Conservation (phyloP, 768 basidiomycete genomes). For the Trametes cubensis region DNA sequence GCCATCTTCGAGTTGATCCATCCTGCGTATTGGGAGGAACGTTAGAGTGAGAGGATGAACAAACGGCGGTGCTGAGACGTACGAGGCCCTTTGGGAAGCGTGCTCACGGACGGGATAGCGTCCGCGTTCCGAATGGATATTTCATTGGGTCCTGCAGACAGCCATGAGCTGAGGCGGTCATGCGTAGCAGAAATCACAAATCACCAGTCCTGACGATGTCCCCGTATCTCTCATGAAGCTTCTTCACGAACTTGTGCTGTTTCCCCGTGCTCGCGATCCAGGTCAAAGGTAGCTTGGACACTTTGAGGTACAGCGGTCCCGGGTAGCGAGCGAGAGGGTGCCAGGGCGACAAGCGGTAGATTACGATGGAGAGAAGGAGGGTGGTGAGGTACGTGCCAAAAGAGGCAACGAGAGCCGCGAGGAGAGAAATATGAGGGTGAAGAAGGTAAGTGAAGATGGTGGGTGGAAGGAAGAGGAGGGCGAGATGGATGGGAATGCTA, state of each 20-base stretch:
- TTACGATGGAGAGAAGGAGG: conserved; percentile 18
- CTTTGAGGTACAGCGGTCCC: conserved; percentile 26
- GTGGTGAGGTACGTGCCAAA: conserved; percentile 18
- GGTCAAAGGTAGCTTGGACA: conserved; percentile 24
- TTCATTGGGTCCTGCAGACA: conserved; percentile 48
- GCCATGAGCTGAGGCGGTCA: not conserved
- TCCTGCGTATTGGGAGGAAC: not conserved
- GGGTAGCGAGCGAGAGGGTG: conserved; percentile 33
- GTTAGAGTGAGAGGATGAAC: conserved; percentile 39
- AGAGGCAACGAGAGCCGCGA: not conserved
- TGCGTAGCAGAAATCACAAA: no score
- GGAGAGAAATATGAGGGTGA: not conserved
- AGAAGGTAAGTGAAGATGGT: not conserved
- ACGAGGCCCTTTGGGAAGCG: conserved; percentile 47
- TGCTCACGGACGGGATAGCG: conserved; percentile 37
- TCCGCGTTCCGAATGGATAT: conserved; percentile 43
- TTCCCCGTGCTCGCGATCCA: conserved; percentile 22
- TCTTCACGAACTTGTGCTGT: conserved; percentile 19
- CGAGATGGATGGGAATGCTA: not conserved
- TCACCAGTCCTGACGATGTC: conserved; percentile 32
- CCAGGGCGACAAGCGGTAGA: conserved; percentile 32
- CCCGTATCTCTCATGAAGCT: conserved; percentile 37
- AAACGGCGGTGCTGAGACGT: conserved; percentile 37
- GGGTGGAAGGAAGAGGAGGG: conserved; percentile 1
- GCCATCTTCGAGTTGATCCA: conserved; percentile 34